phyloP scores from a whole-genome alignment of 2,329 filamentous ascomycete species.

The Oidium heveae region DNA sequence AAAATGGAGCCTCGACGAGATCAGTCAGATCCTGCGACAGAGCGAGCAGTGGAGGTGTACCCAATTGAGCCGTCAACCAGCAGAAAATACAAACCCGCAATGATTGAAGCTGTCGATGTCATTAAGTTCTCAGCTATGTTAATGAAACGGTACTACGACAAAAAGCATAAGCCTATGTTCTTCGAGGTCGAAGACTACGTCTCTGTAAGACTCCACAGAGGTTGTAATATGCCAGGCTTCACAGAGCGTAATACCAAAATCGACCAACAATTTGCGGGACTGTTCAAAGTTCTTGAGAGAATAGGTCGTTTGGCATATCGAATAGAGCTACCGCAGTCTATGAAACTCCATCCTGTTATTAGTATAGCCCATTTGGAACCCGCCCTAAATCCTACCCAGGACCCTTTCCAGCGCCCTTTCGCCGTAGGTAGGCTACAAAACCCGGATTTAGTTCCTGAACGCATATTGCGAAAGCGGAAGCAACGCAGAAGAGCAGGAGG shows the following conservation, averaged over 20 bases:
- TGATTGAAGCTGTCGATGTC: too few relatives aligned
- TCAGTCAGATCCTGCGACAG: too few relatives aligned
- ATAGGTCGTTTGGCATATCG: background rate
- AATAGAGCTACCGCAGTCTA: background rate
- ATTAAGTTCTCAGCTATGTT: background rate
- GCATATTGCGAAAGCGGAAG: too few relatives aligned
- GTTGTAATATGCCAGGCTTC: background rate
- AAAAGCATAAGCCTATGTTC: background rate
- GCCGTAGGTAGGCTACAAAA: too few relatives aligned
- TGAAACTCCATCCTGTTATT: background rate
- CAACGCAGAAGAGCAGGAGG: background rate
- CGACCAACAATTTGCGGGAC: background rate
- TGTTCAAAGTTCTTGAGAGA: background rate
- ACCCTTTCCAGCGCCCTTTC: too few relatives aligned
- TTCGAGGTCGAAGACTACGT: background rate
- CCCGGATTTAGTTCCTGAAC: too few relatives aligned
- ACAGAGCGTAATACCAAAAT: too few relatives aligned
- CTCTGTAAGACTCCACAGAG: background rate
- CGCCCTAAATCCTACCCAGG: too few relatives aligned
- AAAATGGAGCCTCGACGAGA: background rate
- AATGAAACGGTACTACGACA: background rate
- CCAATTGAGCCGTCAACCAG: too few relatives aligned
- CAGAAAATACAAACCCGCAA: too few relatives aligned
- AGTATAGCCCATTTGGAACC: too few relatives aligned
- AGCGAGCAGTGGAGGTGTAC: too few relatives aligned